Conservation (phyloP, 495 filamentous ascomycete species). For the Penicillium verhagenii region DNA sequence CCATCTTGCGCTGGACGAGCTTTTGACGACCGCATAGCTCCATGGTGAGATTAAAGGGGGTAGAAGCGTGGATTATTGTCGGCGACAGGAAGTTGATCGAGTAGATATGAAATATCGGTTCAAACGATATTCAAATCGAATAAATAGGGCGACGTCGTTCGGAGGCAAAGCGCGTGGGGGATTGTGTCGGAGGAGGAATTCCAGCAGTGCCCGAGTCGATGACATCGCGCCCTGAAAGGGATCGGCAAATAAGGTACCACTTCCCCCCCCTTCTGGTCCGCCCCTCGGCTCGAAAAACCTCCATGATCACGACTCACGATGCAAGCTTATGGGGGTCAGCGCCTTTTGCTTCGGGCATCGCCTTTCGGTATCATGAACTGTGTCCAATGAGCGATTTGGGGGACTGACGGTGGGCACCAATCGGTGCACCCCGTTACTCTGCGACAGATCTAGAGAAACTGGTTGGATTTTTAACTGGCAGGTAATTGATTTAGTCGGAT, state of each 20-base stretch:
- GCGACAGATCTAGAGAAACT: background rate
- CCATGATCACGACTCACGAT: background rate
- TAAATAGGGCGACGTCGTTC: background rate
- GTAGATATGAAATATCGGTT: background rate
- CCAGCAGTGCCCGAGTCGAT: conserved; percentile 40
- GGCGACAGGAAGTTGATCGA: background rate
- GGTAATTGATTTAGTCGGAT: background rate
- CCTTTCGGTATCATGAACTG: background rate
- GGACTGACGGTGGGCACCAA: background rate
- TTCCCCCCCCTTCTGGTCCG: conserved; percentile 22
- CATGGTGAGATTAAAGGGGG: conserved; percentile 30
- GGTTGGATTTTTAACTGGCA: conserved; percentile 8
- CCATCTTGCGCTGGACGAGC: conserved; percentile 97
- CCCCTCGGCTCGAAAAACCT: background rate
- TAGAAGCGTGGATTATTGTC: background rate
- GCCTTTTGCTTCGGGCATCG: background rate
- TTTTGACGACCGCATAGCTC: conserved; percentile 58
- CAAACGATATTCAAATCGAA: background rate
- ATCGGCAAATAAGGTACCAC: conserved; percentile 40
- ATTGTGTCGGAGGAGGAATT: conserved; percentile 23
- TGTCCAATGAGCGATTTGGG: background rate
- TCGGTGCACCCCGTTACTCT: background rate
- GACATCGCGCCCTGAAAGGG: conserved; percentile 40
- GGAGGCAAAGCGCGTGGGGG: conserved; percentile 6
- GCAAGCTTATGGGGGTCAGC: too few species aligned